phyloP scores from a whole-genome alignment of 495 filamentous ascomycete genomes.

The Penicillium manginii region DNA sequence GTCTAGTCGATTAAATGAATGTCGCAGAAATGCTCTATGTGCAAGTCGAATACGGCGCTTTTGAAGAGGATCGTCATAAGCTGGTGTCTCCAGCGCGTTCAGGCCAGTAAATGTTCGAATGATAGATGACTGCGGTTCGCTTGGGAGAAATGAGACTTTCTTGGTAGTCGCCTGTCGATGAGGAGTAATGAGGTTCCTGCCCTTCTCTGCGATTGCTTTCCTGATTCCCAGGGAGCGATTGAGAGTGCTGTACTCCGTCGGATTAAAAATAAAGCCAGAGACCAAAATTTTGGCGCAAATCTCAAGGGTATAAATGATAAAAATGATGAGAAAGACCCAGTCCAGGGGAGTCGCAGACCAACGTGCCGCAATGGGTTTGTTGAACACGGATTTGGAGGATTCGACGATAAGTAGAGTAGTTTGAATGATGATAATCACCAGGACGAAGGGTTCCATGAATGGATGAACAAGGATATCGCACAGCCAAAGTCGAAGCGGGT shows the following conservation, averaged over 20 bases:
- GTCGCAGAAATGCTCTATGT: conserved; percentile 87
- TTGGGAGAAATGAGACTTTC: conserved; percentile 40
- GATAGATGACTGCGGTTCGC: conserved; percentile 66
- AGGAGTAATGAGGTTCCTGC: conserved; percentile 75
- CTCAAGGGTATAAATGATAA: conserved; percentile 90
- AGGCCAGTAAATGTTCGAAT: conserved; percentile 82
- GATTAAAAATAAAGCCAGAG: conserved; percentile 88
- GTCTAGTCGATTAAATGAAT: conserved; percentile 93
- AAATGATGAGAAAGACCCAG: conserved; percentile 79
- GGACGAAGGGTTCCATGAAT: conserved; percentile 82
- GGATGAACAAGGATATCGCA: conserved; percentile 90
- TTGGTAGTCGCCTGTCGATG: conserved; percentile 70
- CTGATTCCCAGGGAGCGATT: conserved; percentile 71
- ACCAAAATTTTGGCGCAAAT: conserved; percentile 81
- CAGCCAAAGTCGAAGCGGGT: conserved; percentile 69
- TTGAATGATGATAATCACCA: conserved; percentile 87
- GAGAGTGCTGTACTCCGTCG: conserved; percentile 80
- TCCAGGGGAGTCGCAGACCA: conserved; percentile 78
- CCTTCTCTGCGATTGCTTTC: conserved; percentile 74
- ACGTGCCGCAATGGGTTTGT: conserved; percentile 43
- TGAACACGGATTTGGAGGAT: conserved; percentile 67
- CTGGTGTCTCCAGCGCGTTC: conserved; percentile 55
- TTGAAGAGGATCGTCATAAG: conserved; percentile 69
- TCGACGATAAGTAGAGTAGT: conserved; percentile 85
- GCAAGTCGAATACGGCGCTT: conserved; percentile 84